Percentiles rank a stretch among this genome's conserved stretches.
Evolutionary conservation across 805 yeast genomes (phyloP).

Genomic region (Wickerhamomyces tratensis): DNA sequence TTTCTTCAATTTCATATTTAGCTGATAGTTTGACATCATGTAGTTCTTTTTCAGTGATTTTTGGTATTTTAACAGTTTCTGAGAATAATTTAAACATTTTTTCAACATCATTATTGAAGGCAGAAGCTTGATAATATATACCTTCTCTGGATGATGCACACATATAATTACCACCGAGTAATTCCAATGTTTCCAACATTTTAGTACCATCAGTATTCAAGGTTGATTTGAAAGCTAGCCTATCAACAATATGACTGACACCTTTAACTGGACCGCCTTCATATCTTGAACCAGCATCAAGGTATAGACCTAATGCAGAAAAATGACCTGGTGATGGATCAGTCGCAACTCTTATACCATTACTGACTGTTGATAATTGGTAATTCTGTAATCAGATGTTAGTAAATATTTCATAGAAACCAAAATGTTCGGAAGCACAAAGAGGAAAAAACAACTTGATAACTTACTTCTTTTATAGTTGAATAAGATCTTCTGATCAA

Average conservation of each 20-base stretch:
- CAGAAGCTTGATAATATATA: constrained; percentile 89
- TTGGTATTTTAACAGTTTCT: constrained; percentile 72
- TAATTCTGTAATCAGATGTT: constrained; percentile 3
- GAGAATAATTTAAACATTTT: constrained; percentile 67
- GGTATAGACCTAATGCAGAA: constrained; percentile 80
- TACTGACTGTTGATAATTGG: constrained; percentile 37
- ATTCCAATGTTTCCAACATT: constrained; percentile 68
- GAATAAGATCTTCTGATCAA: background rate
- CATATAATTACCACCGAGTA: constrained; percentile 89
- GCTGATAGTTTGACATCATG: constrained; percentile 66
- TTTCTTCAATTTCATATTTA: constrained; percentile 73
- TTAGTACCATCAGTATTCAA: constrained; percentile 45
- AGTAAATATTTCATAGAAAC: background rate
- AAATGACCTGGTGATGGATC: constrained; percentile 87
- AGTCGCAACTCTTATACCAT: constrained; percentile 78
- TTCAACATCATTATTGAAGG: constrained; percentile 77
- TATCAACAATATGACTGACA: constrained; percentile 72
- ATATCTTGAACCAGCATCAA: constrained; percentile 85
- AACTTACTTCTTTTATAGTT: background rate
- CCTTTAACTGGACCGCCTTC: constrained; percentile 61
- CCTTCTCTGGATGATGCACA: constrained; percentile 89
- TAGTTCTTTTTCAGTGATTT: constrained; percentile 58
- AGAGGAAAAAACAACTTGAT: background rate
- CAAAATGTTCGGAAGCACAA: too few relatives aligned
- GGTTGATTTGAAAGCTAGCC: constrained; percentile 77